Conservation (phyloP, 345 rosid genomes). For the Populus deltoides region DNA sequence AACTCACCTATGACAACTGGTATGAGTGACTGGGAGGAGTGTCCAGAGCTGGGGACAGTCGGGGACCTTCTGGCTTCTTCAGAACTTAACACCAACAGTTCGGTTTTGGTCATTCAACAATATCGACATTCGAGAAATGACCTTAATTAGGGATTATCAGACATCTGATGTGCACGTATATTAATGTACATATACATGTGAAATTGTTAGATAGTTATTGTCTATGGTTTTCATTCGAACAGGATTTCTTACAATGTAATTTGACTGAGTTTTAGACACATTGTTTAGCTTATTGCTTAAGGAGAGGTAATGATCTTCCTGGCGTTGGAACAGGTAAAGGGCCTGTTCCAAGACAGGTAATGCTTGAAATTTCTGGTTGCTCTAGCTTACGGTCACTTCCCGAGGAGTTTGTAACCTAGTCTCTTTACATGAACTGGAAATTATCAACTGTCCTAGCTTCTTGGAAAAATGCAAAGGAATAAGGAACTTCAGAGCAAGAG, state of each 20-base stretch:
- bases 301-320: no score
- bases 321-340: no score
- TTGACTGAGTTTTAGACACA: no score
- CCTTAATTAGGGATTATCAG: conserved; percentile 3
- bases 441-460: not conserved
- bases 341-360: conserved; percentile 1
- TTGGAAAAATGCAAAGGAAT: not conserved
- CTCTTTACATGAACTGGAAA: conserved; percentile 7
- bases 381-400: not conserved
- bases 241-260: no score
- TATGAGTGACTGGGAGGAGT: conserved; percentile 92
- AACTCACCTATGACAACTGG: conserved; percentile 48
- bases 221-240: no score
- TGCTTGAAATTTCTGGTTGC: conserved; percentile 15
- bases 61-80: conserved; percentile 71
- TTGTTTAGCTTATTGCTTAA: no score
- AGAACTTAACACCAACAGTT: conserved; percentile 48
- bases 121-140: conserved; percentile 34
- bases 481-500: no score
- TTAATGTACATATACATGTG: not conserved
- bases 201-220: no score
- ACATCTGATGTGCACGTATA: not conserved
- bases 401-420: not conserved
- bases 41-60: conserved; percentile 65
- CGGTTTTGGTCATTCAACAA: conserved; percentile 71